Evolutionary conservation across 805 yeast genomes (phyloP).

Genomic region (Candida mattraensis): DNA sequence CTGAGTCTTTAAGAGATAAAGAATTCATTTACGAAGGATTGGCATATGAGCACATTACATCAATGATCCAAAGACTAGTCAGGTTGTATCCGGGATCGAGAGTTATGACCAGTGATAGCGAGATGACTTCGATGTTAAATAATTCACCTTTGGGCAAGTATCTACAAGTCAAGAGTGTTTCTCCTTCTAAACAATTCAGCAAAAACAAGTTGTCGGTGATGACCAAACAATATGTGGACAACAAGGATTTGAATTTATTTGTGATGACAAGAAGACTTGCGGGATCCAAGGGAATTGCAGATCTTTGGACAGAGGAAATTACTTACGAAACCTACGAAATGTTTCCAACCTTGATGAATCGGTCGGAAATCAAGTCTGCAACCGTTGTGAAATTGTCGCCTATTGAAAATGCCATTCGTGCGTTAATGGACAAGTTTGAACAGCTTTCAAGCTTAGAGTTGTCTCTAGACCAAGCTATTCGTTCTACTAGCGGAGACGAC

Average conservation of each 20-base stretch:
- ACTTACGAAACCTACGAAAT: conserved; percentile 71
- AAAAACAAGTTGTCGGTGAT: conserved; percentile 53
- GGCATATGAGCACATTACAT: conserved; percentile 83
- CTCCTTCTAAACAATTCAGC: conserved; percentile 53
- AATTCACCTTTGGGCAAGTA: conserved; percentile 68
- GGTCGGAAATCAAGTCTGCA: conserved; percentile 64
- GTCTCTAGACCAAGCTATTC: conserved; percentile 50
- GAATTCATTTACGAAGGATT: conserved; percentile 82
- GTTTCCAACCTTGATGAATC: conserved; percentile 86
- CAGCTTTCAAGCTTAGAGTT: conserved; percentile 71
- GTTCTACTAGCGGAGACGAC: conserved; percentile 36
- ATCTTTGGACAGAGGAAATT: conserved; percentile 87
- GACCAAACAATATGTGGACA: conserved; percentile 71
- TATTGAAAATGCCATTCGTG: conserved; percentile 73
- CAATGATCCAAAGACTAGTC: conserved; percentile 74
- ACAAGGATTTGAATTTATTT: conserved; percentile 70
- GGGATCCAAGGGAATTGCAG: conserved; percentile 67
- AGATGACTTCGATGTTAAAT: conserved; percentile 49
- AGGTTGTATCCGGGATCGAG: conserved; percentile 81
- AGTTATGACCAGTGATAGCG: conserved; percentile 55
- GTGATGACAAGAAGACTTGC: conserved; percentile 69
- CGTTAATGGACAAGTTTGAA: conserved; percentile 64
- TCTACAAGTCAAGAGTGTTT: conserved; percentile 69
- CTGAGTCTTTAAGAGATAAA: conserved; percentile 69
- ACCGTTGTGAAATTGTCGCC: conserved; percentile 68